Percentiles rank a stretch among this genome's conserved stretches.
Evolutionary conservation across 169 alveolate genomes (phyloP).

Genomic region (Cryptosporidium viatorum): DNA sequence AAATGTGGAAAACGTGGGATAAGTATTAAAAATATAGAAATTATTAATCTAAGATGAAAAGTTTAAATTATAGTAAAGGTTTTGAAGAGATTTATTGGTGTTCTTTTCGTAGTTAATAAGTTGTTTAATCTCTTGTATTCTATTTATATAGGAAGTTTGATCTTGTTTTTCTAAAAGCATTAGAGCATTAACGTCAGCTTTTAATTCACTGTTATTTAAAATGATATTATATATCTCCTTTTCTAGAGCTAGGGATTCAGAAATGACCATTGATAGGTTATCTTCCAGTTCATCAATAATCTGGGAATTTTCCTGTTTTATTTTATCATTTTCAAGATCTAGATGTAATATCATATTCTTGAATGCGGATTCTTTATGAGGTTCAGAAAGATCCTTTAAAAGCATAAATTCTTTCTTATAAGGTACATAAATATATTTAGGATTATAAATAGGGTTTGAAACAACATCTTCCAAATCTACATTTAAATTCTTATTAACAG

Average conservation of each 20-base stretch:
- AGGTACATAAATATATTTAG: slow-evolving; percentile 76
- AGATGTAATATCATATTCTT: slow-evolving; percentile 58
- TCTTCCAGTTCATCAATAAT: slow-evolving; percentile 64
- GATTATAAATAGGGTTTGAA: slow-evolving; percentile 26
- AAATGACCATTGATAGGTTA: slow-evolving; percentile 14
- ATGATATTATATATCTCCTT: slow-evolving; percentile 61
- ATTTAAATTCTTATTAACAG: not conserved
- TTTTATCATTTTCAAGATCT: slow-evolving; percentile 34
- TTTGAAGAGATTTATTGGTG: slow-evolving; percentile 76
- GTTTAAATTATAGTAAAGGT: slow-evolving; percentile 53
- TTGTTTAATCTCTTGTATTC: slow-evolving; percentile 71
- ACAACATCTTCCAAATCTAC: not conserved
- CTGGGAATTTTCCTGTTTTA: slow-evolving; percentile 58
- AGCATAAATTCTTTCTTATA: slow-evolving; percentile 59
- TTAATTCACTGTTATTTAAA: slow-evolving; percentile 32
- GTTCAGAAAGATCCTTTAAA: slow-evolving; percentile 61
- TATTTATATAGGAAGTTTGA: slow-evolving; percentile 29
- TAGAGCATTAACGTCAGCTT: slow-evolving; percentile 67
- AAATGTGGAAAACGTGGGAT: not conserved
- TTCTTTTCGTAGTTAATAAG: slow-evolving; percentile 75
- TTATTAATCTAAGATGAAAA: not conserved
- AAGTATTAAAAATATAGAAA: not conserved
- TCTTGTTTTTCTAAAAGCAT: slow-evolving; percentile 64
- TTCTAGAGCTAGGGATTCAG: slow-evolving; percentile 27
- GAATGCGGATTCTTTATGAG: slow-evolving; percentile 59